Conservation (phyloP, 73 alveolate genomes). For the Stentor coeruleus region DNA sequence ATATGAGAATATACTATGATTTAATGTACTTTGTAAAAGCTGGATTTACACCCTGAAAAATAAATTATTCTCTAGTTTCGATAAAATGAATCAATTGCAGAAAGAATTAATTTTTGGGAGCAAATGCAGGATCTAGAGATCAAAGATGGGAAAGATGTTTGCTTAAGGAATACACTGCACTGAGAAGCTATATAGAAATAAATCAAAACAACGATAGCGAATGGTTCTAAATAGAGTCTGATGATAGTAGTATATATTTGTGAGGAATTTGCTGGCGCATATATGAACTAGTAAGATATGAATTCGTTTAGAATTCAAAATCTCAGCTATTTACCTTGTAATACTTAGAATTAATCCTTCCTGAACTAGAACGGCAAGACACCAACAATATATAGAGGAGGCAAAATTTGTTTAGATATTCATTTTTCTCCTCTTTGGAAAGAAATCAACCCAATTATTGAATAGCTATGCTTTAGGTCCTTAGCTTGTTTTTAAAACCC, state of each 20-base stretch:
- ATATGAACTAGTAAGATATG: constrained; percentile 85
- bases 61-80: background rate
- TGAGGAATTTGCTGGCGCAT: constrained; percentile 96
- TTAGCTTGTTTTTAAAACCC: constrained; percentile 98
- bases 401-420: constrained; percentile 94
- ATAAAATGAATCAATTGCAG: constrained; percentile 34
- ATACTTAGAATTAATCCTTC: constrained; percentile 93
- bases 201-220: constrained; percentile 88
- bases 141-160: constrained; percentile 91
- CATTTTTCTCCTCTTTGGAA: constrained; percentile 98
- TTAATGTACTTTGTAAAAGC: too few relatives aligned
- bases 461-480: constrained; percentile 97
- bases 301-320: constrained; percentile 91
- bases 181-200: constrained; percentile 84
- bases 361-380: constrained; percentile 98
- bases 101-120: constrained; percentile 67
- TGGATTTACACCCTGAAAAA: too few relatives aligned
- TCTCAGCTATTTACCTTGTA: constrained; percentile 94
- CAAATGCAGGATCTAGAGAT: constrained; percentile 93
- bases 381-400: constrained; percentile 98
- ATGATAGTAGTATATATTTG: constrained; percentile 93
- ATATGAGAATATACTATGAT: too few relatives aligned
- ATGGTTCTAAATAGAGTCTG: constrained; percentile 93
- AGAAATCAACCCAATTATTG: constrained; percentile 94
- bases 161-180: constrained; percentile 87